These are phyloP conservation scores for Trichoderma reesei DNA, from an alignment of 495 filamentous ascomycete species.

Conservation along the genomic window DNA sequence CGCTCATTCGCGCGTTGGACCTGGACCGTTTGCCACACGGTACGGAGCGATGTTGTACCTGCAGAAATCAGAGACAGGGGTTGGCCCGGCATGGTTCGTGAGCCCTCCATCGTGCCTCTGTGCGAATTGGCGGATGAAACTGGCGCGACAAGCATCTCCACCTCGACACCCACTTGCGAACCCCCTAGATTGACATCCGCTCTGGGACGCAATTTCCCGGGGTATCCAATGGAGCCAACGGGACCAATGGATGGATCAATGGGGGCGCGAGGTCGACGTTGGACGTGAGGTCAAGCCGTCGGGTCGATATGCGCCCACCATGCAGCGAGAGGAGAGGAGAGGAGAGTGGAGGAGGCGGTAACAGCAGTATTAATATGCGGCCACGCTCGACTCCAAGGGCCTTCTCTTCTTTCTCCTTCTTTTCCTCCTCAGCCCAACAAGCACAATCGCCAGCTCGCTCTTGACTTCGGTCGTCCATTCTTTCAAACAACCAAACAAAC, in stretches of 20 bases:
- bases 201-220: slow-evolving; percentile 24
- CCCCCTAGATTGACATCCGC: slow-evolving; percentile 9
- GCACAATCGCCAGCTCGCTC: slow-evolving; percentile 29
- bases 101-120: background rate
- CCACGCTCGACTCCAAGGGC: slow-evolving; percentile 19
- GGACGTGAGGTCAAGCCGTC: background rate
- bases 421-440: slow-evolving; percentile 28
- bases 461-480: slow-evolving; percentile 46
- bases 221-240: slow-evolving; percentile 10
- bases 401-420: slow-evolving; percentile 19
- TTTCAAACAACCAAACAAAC: slow-evolving; percentile 25
- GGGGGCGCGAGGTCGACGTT: background rate
- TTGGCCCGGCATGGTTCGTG: background rate
- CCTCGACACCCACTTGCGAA: background rate
- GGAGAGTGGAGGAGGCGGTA: too few species aligned
- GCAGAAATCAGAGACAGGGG: background rate
- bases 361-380: slow-evolving; percentile 39
- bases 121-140: slow-evolving; percentile 7
- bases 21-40: slow-evolving; percentile 1
- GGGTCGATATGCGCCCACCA: slow-evolving; percentile 12
- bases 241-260: too few species aligned
- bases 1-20: background rate
- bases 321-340: too few species aligned
- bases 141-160: slow-evolving; percentile 9
- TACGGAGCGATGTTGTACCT: slow-evolving; percentile 5